Conservation (phyloP, 1,139 yeast genomes). For the Barnettozyma hawaiiensis region DNA sequence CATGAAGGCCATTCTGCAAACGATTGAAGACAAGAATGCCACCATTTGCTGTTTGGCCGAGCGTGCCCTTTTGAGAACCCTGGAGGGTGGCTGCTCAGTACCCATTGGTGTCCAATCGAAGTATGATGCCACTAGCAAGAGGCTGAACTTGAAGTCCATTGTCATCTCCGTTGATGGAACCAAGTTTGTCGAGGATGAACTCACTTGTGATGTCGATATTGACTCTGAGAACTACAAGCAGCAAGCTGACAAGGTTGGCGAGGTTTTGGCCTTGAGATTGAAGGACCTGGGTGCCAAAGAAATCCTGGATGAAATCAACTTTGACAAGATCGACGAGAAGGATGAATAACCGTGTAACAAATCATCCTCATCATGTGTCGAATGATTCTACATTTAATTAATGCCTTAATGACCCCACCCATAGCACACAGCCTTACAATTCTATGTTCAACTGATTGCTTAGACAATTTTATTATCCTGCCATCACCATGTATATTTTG, state of each 20-base stretch:
- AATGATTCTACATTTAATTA: neutral
- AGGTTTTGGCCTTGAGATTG: slow-evolving; percentile 60
- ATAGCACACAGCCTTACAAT: neutral
- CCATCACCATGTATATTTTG: neutral
- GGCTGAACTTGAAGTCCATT: slow-evolving; percentile 55
- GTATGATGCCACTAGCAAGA: slow-evolving; percentile 40
- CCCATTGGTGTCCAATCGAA: slow-evolving; percentile 86
- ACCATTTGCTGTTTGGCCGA: slow-evolving; percentile 85
- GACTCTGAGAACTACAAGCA: slow-evolving; percentile 30
- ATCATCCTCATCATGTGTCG: neutral
- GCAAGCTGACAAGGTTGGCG: slow-evolving; percentile 73
- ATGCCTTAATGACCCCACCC: slow-evolving; percentile 6
- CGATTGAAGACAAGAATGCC: slow-evolving; percentile 62
- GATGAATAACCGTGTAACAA: slow-evolving; percentile 24
- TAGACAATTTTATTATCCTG: neutral
- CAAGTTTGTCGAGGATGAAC: slow-evolving; percentile 48
- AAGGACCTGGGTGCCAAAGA: slow-evolving; percentile 73
- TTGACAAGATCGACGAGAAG: slow-evolving; percentile 46
- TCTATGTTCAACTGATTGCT: neutral
- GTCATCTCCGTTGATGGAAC: slow-evolving; percentile 85
- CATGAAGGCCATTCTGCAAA: slow-evolving; percentile 51
- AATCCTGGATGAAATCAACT: slow-evolving; percentile 76
- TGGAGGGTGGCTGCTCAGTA: slow-evolving; percentile 97
- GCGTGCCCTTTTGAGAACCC: slow-evolving; percentile 74
- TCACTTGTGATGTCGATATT: slow-evolving; percentile 19